A percentile compares a stretch with the other conserved stretches of the same genome.
phyloP scores from a whole-genome alignment of 2,329 filamentous ascomycete genomes.

The Capronia epimyces region DNA sequence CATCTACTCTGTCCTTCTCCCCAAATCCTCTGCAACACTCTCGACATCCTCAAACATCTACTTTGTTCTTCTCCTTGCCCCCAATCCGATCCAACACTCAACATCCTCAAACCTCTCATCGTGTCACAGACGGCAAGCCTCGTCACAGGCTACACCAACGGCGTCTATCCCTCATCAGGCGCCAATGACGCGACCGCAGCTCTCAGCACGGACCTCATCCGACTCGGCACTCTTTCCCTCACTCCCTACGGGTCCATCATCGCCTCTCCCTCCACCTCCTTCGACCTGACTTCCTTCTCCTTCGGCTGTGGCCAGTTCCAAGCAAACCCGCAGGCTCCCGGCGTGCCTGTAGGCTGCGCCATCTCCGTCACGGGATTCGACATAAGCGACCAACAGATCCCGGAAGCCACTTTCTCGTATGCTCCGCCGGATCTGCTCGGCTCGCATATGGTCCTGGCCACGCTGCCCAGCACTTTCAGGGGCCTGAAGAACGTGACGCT shows the following conservation, averaged over 20 bases:
- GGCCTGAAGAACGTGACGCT: conserved; percentile 5
- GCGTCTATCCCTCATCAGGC: not conserved
- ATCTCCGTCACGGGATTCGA: not conserved
- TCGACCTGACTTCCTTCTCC: not conserved
- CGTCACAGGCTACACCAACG: not conserved
- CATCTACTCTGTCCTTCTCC: too few species aligned
- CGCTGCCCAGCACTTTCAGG: conserved; percentile 2
- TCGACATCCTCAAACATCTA: too few species aligned
- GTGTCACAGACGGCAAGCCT: not conserved
- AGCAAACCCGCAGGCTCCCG: not conserved
- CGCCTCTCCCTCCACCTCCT: conserved; percentile 1
- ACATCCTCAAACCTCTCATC: not conserved
- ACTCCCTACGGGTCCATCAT: conserved; percentile 4
- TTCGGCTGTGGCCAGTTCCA: conserved; percentile 1
- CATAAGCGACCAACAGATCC: not conserved
- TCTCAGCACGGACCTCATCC: not conserved
- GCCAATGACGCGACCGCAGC: not conserved
- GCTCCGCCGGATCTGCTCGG: not conserved
- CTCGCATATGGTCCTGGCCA: not conserved
- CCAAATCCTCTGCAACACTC: too few species aligned
- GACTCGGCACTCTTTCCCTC: not conserved
- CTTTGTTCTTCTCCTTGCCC: too few species aligned
- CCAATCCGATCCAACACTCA: too few species aligned
- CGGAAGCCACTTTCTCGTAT: not conserved
- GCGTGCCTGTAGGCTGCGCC: not conserved